These are phyloP conservation scores for Apiotrichum siamense DNA, from an alignment of 1,284 basidiomycete species.

Conservation along the genomic window DNA sequence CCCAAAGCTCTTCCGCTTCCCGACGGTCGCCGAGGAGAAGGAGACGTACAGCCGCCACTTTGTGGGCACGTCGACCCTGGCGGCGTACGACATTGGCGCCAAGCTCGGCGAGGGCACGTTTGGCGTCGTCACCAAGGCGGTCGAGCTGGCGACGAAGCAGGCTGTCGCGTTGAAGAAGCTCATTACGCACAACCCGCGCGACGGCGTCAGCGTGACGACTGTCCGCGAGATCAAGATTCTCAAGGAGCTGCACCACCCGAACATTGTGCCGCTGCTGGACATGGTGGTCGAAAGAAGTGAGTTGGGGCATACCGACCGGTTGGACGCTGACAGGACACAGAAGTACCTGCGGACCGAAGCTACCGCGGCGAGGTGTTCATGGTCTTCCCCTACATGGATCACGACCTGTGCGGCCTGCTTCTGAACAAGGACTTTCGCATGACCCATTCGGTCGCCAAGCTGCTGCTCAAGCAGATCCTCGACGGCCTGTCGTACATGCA, in stretches of 20 bases:
- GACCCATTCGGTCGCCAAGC: constrained; percentile 78
- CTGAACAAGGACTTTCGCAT: constrained; percentile 82
- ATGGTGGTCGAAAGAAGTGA: constrained; percentile 63
- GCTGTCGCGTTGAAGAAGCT: constrained; percentile 74
- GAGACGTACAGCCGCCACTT: constrained; percentile 62
- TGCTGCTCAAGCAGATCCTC: constrained; percentile 91
- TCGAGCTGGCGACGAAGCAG: constrained; percentile 57
- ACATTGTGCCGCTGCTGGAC: constrained; percentile 81
- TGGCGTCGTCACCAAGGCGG: constrained; percentile 84
- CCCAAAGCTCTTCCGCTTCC: constrained; percentile 36
- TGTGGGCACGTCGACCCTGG: constrained; percentile 66
- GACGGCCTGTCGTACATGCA: constrained; percentile 96
- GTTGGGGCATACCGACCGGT: constrained; percentile 6
- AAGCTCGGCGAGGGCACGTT: constrained; percentile 95
- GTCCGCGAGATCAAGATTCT: constrained; percentile 97
- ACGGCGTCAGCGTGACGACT: constrained; percentile 85
- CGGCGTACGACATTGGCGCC: constrained; percentile 71
- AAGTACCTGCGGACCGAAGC: constrained; percentile 23
- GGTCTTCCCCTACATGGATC: constrained; percentile 99
- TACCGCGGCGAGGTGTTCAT: constrained; percentile 65
- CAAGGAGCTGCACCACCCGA: constrained; percentile 78
- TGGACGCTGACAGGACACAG: constrained; percentile 4
- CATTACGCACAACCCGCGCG: constrained; percentile 92
- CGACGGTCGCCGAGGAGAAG: constrained; percentile 61
- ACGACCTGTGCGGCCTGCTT: constrained; percentile 90